Percentiles rank a stretch among this genome's conserved stretches.
These are phyloP conservation scores for Suillus fuscotomentosus DNA, from an alignment of 768 basidiomycete species.

Conservation along the genomic window DNA sequence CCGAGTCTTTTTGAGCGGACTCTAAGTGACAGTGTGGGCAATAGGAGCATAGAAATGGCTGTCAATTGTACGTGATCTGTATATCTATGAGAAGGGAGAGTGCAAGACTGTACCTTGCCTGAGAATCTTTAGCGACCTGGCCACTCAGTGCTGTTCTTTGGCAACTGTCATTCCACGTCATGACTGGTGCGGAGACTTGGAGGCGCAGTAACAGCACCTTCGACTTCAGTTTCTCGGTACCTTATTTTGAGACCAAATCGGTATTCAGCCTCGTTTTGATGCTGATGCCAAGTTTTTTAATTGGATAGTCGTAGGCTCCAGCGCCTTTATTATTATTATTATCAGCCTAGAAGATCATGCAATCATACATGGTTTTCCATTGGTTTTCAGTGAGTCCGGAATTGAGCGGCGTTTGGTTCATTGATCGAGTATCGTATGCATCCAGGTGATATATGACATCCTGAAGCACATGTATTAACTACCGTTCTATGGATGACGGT, in stretches of 20 bases:
- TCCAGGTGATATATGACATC: constrained; percentile 2
- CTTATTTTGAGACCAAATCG: constrained; percentile 14
- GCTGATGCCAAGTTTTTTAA: constrained; percentile 18
- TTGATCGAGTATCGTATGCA: constrained; percentile 11
- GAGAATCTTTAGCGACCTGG: constrained; percentile 18
- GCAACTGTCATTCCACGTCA: constrained; percentile 9
- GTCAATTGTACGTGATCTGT: constrained; percentile 27
- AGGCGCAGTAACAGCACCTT: constrained; percentile 16
- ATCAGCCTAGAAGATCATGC: constrained; percentile 4
- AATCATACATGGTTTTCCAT: constrained; percentile 1
- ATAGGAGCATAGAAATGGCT: constrained; percentile 6
- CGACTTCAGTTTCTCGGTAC: constrained; percentile 14
- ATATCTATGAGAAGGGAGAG: constrained; percentile 13
- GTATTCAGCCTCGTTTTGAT: constrained; percentile 14
- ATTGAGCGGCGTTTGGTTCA: constrained; percentile 10
- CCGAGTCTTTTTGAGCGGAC: constrained; percentile 5
- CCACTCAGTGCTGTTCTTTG: constrained; percentile 8
- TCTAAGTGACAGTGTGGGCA: constrained; percentile 14
- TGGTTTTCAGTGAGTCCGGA: background rate
- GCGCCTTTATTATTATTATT: constrained; percentile 10
- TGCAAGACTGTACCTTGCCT: constrained; percentile 16
- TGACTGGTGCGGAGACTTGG: constrained; percentile 10
- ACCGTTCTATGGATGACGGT: constrained; percentile 4
- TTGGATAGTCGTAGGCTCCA: constrained; percentile 13
- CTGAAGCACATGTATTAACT: constrained; percentile 7